phyloP scores from a whole-genome alignment of 116 monocot genomes.

The Cymodocea nodosa region DNA sequence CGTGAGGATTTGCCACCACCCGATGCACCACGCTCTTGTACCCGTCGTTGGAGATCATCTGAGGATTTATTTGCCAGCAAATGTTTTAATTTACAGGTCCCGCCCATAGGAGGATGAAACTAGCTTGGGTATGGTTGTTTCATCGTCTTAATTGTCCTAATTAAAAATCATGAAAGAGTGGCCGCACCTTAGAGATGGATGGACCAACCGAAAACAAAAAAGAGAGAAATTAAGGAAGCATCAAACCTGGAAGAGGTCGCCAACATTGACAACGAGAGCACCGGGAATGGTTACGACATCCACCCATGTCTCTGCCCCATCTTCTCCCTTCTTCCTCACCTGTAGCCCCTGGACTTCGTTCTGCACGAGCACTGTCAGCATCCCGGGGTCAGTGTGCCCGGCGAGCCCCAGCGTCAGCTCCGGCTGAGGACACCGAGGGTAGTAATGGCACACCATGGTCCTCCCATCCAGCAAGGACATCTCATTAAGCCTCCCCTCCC shows the following conservation, averaged over 20 bases:
- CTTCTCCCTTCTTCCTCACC: constrained; percentile 22
- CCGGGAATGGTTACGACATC: constrained; percentile 44
- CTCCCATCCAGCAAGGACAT: constrained; percentile 29
- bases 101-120: too few relatives aligned
- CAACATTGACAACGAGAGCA: constrained; percentile 50
- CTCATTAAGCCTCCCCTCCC: constrained; percentile 21
- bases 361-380: constrained; percentile 48
- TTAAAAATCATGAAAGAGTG: too few relatives aligned
- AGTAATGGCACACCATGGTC: constrained; percentile 61
- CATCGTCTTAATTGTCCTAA: too few relatives aligned
- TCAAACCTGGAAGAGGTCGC: constrained; percentile 61
- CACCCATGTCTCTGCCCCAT: constrained; percentile 34
- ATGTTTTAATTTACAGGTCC: background rate
- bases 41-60: constrained; percentile 70
- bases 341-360: constrained; percentile 47
- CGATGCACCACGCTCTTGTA: constrained; percentile 63
- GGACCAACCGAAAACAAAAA: too few relatives aligned
- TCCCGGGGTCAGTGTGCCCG: constrained; percentile 55
- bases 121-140: too few relatives aligned
- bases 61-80: background rate
- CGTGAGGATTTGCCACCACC: constrained; percentile 33
- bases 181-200: too few relatives aligned
- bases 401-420: constrained; percentile 41
- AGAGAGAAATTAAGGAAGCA: background rate
- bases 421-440: constrained; percentile 74